Evolutionary conservation across 345 rosid species (phyloP).

Genomic region (Sonneratia caseolaris): DNA sequence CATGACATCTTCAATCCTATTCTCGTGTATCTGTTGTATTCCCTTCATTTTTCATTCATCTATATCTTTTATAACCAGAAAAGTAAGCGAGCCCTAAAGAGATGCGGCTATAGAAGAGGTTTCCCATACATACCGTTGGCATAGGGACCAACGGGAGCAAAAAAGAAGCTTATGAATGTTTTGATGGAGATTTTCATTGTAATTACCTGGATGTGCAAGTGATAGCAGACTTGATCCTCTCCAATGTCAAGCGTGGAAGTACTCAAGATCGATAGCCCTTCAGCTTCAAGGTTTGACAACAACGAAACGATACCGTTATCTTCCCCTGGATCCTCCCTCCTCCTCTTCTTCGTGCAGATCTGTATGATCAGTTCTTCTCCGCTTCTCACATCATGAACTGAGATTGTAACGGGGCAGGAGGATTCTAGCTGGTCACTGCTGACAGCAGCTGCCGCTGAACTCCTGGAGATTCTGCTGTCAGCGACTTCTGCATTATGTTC

Average conservation of each 20-base stretch:
- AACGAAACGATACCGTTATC: constrained; percentile 11
- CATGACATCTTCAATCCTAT: no score
- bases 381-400: constrained; percentile 17
- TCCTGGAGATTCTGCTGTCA: neutral
- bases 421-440: neutral
- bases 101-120: no score
- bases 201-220: constrained; percentile 16
- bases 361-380: constrained; percentile 26
- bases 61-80: no score
- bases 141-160: no score
- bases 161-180: no score
- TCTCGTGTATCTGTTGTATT: no score
- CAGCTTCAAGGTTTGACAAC: constrained; percentile 21
- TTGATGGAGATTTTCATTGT: no score
- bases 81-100: no score
- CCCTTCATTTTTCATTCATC: no score
- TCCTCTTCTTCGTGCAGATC: constrained; percentile 12
- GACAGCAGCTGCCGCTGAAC: neutral
- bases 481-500: neutral
- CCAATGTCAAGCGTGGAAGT: constrained; percentile 19
- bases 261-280: constrained; percentile 13
- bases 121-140: no score
- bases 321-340: neutral
- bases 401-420: constrained; percentile 8
- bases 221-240: constrained; percentile 16